Percentiles rank a stretch among this genome's conserved stretches.
Evolutionary conservation across 371 early-diverging fungal species (phyloP).

Genomic region (Zychaea mexicana): DNA sequence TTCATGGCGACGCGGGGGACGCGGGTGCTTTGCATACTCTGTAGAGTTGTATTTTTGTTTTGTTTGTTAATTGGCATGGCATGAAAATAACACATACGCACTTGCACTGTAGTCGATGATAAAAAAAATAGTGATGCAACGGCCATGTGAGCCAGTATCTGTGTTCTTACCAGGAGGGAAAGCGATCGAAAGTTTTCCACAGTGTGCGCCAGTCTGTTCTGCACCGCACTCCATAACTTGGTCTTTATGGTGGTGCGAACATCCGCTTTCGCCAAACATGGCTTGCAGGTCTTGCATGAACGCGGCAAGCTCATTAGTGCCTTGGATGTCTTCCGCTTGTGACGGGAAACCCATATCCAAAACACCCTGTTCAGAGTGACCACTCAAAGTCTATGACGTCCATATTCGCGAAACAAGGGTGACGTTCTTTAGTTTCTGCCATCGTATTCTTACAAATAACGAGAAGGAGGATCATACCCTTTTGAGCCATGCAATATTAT

Average conservation of each 20-base stretch:
- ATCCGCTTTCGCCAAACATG: not conserved
- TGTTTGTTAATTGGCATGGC: too few relatives aligned
- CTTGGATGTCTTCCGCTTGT: not conserved
- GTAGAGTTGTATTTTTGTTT: not conserved
- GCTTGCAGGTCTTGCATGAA: constrained; percentile 6
- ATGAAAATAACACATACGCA: too few relatives aligned
- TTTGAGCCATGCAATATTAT: not conserved
- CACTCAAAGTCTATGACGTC: not conserved
- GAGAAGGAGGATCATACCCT: not conserved
- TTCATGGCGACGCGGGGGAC: constrained; percentile 15
- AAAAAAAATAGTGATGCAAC: too few relatives aligned
- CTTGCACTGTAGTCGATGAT: too few relatives aligned
- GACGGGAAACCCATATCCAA: not conserved
- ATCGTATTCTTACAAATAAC: not conserved
- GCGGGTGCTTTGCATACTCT: constrained; percentile 13
- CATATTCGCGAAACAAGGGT: not conserved
- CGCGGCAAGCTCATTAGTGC: not conserved
- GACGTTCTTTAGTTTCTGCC: not conserved
- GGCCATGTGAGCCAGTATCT: too few relatives aligned
- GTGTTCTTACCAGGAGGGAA: not conserved
- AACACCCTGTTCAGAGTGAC: not conserved
- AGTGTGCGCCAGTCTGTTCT: not conserved
- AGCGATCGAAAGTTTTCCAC: constrained; percentile 5
- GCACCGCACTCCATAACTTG: not conserved
- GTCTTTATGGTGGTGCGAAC: not conserved